Conservation (phyloP, 2,329 filamentous ascomycete genomes). For the Cercospora sp. region DNA sequence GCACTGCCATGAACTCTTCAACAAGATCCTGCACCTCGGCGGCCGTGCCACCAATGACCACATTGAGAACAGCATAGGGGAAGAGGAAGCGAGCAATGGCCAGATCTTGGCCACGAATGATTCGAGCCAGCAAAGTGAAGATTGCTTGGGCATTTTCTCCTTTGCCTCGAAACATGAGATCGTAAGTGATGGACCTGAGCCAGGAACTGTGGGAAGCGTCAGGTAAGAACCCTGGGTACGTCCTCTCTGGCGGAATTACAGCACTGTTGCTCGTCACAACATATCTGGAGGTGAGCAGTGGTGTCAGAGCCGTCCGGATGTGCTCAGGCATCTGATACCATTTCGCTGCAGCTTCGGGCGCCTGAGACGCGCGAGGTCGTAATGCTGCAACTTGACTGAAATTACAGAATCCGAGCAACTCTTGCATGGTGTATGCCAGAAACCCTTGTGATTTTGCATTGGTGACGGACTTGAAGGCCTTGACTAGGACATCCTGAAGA, state of each 20-base stretch:
- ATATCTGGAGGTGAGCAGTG: conserved; percentile 85
- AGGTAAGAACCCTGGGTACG: conserved; percentile 76
- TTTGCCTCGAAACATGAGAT: conserved; percentile 77
- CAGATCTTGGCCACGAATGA: conserved; percentile 82
- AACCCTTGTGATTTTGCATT: conserved; percentile 88
- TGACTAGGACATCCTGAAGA: conserved; percentile 83
- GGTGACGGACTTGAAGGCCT: conserved; percentile 85
- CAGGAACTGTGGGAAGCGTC: conserved; percentile 73
- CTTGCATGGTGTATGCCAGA: conserved; percentile 91
- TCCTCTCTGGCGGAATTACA: conserved; percentile 33
- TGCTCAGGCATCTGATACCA: conserved; percentile 78
- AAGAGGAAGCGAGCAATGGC: conserved; percentile 85
- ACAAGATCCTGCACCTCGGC: conserved; percentile 65
- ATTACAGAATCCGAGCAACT: conserved; percentile 75
- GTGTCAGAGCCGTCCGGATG: conserved; percentile 78
- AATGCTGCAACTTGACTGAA: conserved; percentile 61
- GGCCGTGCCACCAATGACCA: conserved; percentile 71
- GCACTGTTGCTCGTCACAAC: conserved; percentile 56
- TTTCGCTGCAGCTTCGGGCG: conserved; percentile 65
- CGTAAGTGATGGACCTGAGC: conserved; percentile 77
- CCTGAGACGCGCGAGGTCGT: conserved; percentile 56
- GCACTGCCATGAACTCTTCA: conserved; percentile 71
- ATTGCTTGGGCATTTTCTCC: conserved; percentile 72
- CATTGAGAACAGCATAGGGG: conserved; percentile 82
- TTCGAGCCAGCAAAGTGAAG: conserved; percentile 77